These are phyloP conservation scores for Trichoderma lentiforme DNA, from an alignment of 2,329 filamentous ascomycete species.

Conservation along the genomic window DNA sequence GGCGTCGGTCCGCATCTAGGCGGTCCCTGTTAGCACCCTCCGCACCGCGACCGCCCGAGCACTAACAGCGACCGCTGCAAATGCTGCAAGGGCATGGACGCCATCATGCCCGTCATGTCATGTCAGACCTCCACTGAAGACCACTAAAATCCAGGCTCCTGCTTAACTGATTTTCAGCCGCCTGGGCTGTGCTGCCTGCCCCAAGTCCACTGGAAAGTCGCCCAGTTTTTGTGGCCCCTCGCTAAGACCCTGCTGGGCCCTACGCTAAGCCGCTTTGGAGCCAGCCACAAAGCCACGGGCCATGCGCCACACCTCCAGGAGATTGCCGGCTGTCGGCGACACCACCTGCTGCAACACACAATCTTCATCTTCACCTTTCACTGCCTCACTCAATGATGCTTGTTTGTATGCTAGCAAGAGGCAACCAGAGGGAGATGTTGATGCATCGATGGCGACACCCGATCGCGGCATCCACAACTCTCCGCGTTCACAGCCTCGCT, in stretches of 20 bases:
- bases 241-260: neutral
- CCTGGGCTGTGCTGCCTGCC: conserved; percentile 20
- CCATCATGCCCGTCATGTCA: neutral
- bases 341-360: neutral
- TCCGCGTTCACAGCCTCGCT: conserved; percentile 2
- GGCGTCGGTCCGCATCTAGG: conserved; percentile 11
- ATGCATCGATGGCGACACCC: conserved; percentile 5
- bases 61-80: neutral
- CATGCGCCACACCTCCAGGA: conserved; percentile 15
- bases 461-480: neutral
- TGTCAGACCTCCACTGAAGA: neutral
- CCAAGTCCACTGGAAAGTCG: neutral
- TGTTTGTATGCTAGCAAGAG: neutral
- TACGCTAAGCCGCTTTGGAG: neutral
- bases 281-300: conserved; percentile 2
- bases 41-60: neutral
- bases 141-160: neutral
- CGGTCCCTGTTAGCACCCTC: conserved; percentile 7
- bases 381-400: neutral
- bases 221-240: conserved; percentile 15
- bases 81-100: neutral
- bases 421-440: neutral
- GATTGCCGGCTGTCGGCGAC: neutral
- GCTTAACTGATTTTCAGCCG: conserved; percentile 15
- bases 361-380: neutral